Percentiles rank a stretch among this genome's conserved stretches.
Conservation (phyloP, 2,329 filamentous ascomycete species). For the Emergomyces pasteurianus region DNA sequence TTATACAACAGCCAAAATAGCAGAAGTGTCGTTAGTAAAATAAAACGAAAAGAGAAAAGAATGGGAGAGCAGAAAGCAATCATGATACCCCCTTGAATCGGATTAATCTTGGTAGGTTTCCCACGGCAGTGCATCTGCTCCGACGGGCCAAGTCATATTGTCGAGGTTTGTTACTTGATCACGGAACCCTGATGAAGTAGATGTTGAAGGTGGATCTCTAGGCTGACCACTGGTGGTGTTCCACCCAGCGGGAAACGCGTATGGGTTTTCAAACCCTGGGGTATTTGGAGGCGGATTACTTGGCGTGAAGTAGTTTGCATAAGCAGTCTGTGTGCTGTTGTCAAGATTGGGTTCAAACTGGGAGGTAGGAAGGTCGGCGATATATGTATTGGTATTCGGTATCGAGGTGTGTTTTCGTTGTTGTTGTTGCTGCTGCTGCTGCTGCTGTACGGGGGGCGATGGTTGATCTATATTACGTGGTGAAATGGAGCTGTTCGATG, state of each 20-base stretch:
- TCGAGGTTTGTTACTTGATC: constrained; percentile 18
- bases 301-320: constrained; percentile 10
- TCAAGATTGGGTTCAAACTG: constrained; percentile 7
- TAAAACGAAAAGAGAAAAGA: background rate
- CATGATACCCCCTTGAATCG: background rate
- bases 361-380: background rate
- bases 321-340: constrained; percentile 9
- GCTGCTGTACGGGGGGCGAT: constrained; percentile 16
- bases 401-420: constrained; percentile 1
- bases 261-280: constrained; percentile 14
- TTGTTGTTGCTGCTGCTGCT: constrained; percentile 2
- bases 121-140: constrained; percentile 19
- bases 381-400: background rate
- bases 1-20: background rate
- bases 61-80: background rate
- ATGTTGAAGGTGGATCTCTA: constrained; percentile 1
- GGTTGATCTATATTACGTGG: constrained; percentile 19
- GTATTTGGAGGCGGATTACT: constrained; percentile 11
- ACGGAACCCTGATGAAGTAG: constrained; percentile 4
- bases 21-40: background rate
- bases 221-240: constrained; percentile 13
- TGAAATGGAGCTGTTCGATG: constrained; percentile 25
- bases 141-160: constrained; percentile 26
- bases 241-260: constrained; percentile 21
- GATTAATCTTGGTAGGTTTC: constrained; percentile 16